These are phyloP conservation scores for Fallopia convolvulus DNA, from an alignment of 148 eudicot species.

Conservation along the genomic window DNA sequence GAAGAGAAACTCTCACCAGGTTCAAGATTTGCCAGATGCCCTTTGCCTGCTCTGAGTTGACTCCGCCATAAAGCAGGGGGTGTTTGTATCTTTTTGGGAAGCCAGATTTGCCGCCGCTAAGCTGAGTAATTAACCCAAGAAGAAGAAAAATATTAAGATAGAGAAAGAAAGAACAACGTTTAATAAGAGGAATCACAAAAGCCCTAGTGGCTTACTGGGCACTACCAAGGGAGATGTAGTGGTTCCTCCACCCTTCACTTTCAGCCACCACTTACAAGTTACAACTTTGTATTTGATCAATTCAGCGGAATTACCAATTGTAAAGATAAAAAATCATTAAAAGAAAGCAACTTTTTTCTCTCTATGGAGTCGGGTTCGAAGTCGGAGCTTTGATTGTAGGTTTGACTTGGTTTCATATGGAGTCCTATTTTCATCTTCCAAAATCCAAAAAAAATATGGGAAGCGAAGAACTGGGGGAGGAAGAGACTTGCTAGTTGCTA, in stretches of 20 bases:
- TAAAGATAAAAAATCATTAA: neutral
- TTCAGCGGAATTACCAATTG: neutral
- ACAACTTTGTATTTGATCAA: neutral
- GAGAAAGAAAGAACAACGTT: neutral
- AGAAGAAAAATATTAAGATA: neutral
- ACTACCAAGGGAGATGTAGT: neutral
- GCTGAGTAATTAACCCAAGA: neutral
- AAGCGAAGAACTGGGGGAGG: neutral
- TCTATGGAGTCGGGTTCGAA: constrained; percentile 1
- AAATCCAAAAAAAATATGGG: neutral
- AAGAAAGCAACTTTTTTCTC: neutral
- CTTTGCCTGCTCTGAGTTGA: constrained; percentile 22
- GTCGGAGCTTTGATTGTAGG: neutral
- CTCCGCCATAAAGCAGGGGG: constrained; percentile 18
- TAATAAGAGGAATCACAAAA: neutral
- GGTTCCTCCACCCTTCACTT: constrained; percentile 1
- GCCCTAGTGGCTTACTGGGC: neutral
- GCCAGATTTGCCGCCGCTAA: constrained; percentile 7
- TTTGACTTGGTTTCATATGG: neutral
- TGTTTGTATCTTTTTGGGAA: neutral
- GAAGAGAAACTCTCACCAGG: constrained; percentile 31
- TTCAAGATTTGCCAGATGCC: constrained; percentile 23
- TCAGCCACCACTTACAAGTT: neutral
- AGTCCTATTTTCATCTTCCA: neutral
- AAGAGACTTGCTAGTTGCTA: neutral